Percentiles rank a stretch among this genome's conserved stretches.
phyloP scores from a whole-genome alignment of 345 rosid genomes.

The Pelargonium nanum region DNA sequence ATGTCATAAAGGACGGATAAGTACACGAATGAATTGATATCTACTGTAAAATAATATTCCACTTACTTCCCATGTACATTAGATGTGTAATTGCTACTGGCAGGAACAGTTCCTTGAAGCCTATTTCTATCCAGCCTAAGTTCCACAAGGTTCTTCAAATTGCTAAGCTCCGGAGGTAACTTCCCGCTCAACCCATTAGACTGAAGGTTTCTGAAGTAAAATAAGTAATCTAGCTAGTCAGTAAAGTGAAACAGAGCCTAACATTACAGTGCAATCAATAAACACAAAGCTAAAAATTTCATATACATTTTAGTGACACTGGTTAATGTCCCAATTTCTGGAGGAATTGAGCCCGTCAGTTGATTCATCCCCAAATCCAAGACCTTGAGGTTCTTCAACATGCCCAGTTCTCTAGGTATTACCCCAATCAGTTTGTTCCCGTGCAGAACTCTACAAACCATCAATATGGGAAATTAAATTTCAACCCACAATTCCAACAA shows the following conservation, averaged over 20 bases:
- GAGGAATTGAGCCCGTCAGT: slow-evolving; percentile 71
- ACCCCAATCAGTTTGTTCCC: slow-evolving; percentile 61
- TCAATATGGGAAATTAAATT: slow-evolving; percentile 9
- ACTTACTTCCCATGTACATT: slow-evolving; percentile 46
- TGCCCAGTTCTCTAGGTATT: slow-evolving; percentile 83
- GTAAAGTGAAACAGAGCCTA: not conserved
- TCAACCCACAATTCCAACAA: slow-evolving; percentile 1
- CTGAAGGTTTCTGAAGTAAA: slow-evolving; percentile 69
- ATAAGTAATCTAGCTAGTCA: slow-evolving; percentile 6
- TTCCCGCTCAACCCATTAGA: slow-evolving; percentile 82
- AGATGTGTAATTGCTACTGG: slow-evolving; percentile 23
- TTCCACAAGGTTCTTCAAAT: slow-evolving; percentile 61
- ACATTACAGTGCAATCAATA: slow-evolving; percentile 3
- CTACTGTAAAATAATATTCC: slow-evolving; percentile 3
- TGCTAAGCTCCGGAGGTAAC: slow-evolving; percentile 69
- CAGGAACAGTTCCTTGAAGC: slow-evolving; percentile 78
- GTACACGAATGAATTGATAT: not conserved
- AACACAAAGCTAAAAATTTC: slow-evolving; percentile 6
- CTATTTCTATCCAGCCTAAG: slow-evolving; percentile 80
- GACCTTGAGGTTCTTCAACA: slow-evolving; percentile 54
- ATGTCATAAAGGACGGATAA: too few species aligned
- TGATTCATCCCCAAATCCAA: slow-evolving; percentile 92
- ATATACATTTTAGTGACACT: slow-evolving; percentile 47
- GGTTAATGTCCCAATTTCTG: slow-evolving; percentile 63
- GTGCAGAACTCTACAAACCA: slow-evolving; percentile 54